Evolutionary conservation across 768 basidiomycete species (phyloP), one percentile per base, ranked within the genome.

Genomic region (Russula ochroleuca): DNA sequence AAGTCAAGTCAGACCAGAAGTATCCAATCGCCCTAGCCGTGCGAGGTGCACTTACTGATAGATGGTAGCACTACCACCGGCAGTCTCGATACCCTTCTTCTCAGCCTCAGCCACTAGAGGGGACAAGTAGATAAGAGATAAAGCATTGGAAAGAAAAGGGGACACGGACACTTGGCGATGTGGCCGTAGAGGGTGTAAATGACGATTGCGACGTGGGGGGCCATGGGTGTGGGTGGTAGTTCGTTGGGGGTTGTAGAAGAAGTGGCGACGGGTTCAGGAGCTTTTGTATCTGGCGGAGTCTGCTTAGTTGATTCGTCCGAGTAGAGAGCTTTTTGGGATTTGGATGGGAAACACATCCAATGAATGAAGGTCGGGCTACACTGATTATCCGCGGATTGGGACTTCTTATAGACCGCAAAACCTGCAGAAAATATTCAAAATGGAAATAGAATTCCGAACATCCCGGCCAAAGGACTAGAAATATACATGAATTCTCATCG

Each of bases 131-230:
- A 53, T 31, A 54, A 68, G 41, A 57, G 56, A 65, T 63, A 60
- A 57, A 43, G 23, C 56, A 9, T 48, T 14, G 25, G 55, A 67
- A 64, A 65, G 62, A 59, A 28, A 28, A 6, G 49, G 17, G 49
- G 2, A 21, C 33, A 78, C 85, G 54, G 70, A 90, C 90, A 48
- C 69, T 82, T 81, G 63, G 78, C 81, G 73, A 91, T 82, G 72
- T 92, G 90, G 67, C 86, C 87, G 72, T 86, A 88, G 77, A 89
- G 73, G 21, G 85, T 75, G 75, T 90, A 91, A 74, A 90, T 84
- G 69, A 90, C 66, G 69, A 90, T 87, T 59, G 87, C 87, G 67
- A 89, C 74, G 67, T 73, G 81, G 28, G 88, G 86, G 55, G 78
- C 66, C 65, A 55, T 55, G 25, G 55, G 21, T 51, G 62, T n/a